phyloP scores from a whole-genome alignment of 371 early-diverging fungal species.

The Syncephalastrum monosporum region DNA sequence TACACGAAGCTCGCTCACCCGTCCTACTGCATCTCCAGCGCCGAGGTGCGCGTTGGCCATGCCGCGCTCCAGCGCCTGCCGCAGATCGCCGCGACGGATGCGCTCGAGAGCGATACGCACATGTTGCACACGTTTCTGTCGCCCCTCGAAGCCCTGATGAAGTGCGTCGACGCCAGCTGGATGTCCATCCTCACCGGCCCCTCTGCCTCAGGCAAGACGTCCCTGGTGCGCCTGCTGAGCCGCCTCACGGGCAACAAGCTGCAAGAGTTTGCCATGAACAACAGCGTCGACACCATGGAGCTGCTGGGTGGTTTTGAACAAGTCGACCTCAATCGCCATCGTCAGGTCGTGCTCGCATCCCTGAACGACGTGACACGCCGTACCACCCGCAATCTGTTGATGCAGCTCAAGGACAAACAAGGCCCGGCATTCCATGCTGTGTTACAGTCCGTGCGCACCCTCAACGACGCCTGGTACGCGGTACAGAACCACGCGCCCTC shows the following conservation, averaged over 20 bases:
- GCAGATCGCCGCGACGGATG: constrained; percentile 6
- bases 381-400: constrained; percentile 30
- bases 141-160: constrained; percentile 77
- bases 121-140: constrained; percentile 69
- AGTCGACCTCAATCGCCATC: constrained; percentile 83
- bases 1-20: constrained; percentile 46
- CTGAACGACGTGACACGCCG: constrained; percentile 25
- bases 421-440: constrained; percentile 19
- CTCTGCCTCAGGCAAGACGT: constrained; percentile 86
- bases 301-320: constrained; percentile 97
- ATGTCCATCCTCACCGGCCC: constrained; percentile 93
- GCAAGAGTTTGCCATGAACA: constrained; percentile 93
- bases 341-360: constrained; percentile 53
- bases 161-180: constrained; percentile 89
- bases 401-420: constrained; percentile 19
- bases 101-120: constrained; percentile 51
- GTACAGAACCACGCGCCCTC: constrained; percentile 23
- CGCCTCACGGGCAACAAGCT: constrained; percentile 77
- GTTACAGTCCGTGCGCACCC: constrained; percentile 31
- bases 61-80: constrained; percentile 59
- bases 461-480: constrained; percentile 43
- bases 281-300: constrained; percentile 93
- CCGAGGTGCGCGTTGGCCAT: constrained; percentile 64
- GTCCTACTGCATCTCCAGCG: constrained; percentile 37
- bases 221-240: constrained; percentile 81